Evolutionary conservation across 1,284 basidiomycete genomes (phyloP), one percentile per base, ranked within the genome.

Genomic region (Meira miltonrushii): DNA sequence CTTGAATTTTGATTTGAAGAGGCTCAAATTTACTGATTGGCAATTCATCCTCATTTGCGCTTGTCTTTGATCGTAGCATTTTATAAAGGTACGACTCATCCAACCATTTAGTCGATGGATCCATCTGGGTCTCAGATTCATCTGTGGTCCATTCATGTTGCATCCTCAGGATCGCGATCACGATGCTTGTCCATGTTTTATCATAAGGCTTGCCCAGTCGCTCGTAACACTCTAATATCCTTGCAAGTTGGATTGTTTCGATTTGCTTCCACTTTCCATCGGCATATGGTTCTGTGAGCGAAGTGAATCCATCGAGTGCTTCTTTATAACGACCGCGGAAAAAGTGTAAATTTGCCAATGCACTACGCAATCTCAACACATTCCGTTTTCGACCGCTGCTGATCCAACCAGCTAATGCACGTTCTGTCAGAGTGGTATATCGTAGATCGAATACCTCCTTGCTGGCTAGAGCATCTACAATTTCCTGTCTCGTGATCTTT

Each of bases 291-390:
- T 61, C 55, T 1, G 64, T 64, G 54, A 60, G 44, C 56, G 21
- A 55, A 7, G 39, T 38, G 62, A 66, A 53, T 15, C 54, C 53
- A 12, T 54, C 57, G 46, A 57, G 60, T 1, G 62, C 63, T 15
- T 53, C 15, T n/a, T 64, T 40, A 61, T 62, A 44, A 21, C 54
- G 44, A 39, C 49, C 28, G 44, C 43, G 60, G 54, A 64, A 56
- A 33, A 88, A 78, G 68, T 95, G 89, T 19, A 97, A 83, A 8
- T 88, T 88, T 0, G 92, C 92, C 2, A 96, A 81, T 69, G 84
- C 86, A 1, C 87, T 88, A 69, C 91, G 89, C 48, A 95, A 80
- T 69, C 88, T 88, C 44, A 93, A 79, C 1, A 89, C 88, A 69
- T 89, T 90, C 71, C 93, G 88, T 51, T 86, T 83, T 52, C 92